Conservation (phyloP, 257 asterid genomes). For the Phtheirospermum japonicum region DNA sequence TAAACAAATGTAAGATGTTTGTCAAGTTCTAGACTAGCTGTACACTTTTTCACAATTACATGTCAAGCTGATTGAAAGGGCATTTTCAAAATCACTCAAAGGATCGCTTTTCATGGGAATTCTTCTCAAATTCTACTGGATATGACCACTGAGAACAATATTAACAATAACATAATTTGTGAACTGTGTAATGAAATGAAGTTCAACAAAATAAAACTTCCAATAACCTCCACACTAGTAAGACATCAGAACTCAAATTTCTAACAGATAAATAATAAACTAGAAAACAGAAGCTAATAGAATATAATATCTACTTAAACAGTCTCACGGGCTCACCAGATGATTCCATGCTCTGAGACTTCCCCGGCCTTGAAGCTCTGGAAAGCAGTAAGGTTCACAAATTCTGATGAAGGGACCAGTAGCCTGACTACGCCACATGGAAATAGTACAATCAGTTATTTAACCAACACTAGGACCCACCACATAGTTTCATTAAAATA, state of each 20-base stretch:
- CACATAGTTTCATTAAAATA: constrained; percentile 18
- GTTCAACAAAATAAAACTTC: constrained; percentile 16
- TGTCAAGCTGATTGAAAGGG: background rate
- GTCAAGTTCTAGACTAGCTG: background rate
- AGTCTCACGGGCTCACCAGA: constrained; percentile 37
- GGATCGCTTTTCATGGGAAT: background rate
- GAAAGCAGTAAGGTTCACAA: constrained; percentile 25
- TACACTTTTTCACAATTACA: background rate
- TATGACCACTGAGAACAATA: background rate
- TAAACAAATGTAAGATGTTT: too few relatives aligned
- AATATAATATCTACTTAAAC: constrained; percentile 18
- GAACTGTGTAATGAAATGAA: background rate
- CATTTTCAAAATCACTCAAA: background rate
- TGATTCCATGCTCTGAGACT: constrained; percentile 41
- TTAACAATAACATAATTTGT: constrained; percentile 10
- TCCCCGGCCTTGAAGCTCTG: constrained; percentile 24
- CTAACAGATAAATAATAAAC: background rate
- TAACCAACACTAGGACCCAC: constrained; percentile 12
- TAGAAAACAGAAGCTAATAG: background rate
- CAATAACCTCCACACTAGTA: constrained; percentile 8
- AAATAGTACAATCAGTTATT: constrained; percentile 15
- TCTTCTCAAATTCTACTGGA: background rate
- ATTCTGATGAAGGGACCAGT: constrained; percentile 22
- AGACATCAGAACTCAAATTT: constrained; percentile 15
- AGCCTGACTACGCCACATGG: constrained; percentile 6